Evolutionary conservation across 176 grass and related monocot genomes (phyloP), one percentile per base, ranked within the genome.

Genomic region (Oropetium thomaeum): DNA sequence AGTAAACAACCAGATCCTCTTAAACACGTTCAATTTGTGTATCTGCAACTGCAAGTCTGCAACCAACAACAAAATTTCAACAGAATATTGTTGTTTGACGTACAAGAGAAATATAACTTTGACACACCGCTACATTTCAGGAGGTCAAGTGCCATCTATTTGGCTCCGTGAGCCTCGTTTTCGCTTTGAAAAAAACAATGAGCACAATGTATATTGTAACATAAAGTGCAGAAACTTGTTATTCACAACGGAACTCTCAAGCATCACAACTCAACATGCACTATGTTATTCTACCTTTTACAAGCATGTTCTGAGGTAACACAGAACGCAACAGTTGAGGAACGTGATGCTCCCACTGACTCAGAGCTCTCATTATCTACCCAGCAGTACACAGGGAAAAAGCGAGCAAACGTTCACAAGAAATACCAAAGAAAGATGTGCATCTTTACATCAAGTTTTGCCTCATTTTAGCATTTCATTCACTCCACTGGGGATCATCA

Each of bases 401-500:
- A 38, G 23, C 42, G 9, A 49, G 32, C 67, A 49, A 47, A 37
- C 1, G 45, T 51, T 52, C 43, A 20, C 48, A 82, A 63, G 1
- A 17, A 65, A 73, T 12, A 38, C 45, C 23, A n/a, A 58, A 39
- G 17, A 14, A 69, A 39, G 38, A 77, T 48, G 13, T 25, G 3
- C 23, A 32, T 40, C 7, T 73, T 57, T 42, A 62, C 49, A 87
- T 49, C 67, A 42, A 26, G 34, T 41, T 42, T 54, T 61, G 59
- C 20, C 41, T 35, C 49, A 19, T 72, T 25, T 73, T 10, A 27
- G 37, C 64, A 78, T 73, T 67, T 51, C 82, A 61, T 82, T 78
- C 20, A 62, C 33, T 44, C 62, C 42, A 79, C 23, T 68, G 27
- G 29, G 20, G 35, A 75, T 49, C 69, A 67, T 93, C 70, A 94